phyloP scores from a whole-genome alignment of 139 green algal species.

The Deuterostichococcus epilithicus region DNA sequence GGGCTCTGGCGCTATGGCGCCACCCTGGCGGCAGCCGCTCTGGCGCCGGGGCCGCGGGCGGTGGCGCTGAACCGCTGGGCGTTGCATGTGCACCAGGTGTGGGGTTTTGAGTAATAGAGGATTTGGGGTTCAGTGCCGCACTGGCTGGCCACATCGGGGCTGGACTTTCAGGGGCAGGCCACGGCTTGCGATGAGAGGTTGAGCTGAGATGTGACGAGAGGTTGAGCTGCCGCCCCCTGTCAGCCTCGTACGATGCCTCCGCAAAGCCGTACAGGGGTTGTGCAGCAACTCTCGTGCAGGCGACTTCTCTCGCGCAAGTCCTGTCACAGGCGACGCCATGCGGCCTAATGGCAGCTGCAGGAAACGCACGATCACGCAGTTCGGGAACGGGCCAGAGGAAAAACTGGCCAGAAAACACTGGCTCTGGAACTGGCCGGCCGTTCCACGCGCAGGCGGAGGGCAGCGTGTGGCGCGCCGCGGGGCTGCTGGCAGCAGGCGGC shows the following conservation, averaged over 20 bases:
- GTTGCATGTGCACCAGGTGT: constrained; percentile 32
- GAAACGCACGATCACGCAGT: neutral
- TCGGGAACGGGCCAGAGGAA: neutral
- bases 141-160: neutral
- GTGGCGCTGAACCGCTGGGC: constrained; percentile 61
- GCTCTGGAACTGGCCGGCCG: neutral
- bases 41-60: constrained; percentile 37
- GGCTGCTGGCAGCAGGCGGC: constrained; percentile 42
- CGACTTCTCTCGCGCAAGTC: too few species aligned
- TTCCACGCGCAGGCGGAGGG: constrained; percentile 22
- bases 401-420: neutral
- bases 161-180: neutral
- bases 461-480: constrained; percentile 42
- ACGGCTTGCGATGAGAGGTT: neutral
- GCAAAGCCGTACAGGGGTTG: neutral
- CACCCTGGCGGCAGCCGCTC: constrained; percentile 43
- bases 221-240: neutral
- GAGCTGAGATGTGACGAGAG: neutral
- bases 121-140: neutral
- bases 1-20: constrained; percentile 71
- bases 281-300: neutral
- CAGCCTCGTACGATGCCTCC: neutral
- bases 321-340: too few species aligned
- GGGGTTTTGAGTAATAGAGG: constrained; percentile 6
- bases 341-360: too few species aligned